Conservation (phyloP, 495 filamentous ascomycete species). For the Parathielavia hyrcaniae region DNA sequence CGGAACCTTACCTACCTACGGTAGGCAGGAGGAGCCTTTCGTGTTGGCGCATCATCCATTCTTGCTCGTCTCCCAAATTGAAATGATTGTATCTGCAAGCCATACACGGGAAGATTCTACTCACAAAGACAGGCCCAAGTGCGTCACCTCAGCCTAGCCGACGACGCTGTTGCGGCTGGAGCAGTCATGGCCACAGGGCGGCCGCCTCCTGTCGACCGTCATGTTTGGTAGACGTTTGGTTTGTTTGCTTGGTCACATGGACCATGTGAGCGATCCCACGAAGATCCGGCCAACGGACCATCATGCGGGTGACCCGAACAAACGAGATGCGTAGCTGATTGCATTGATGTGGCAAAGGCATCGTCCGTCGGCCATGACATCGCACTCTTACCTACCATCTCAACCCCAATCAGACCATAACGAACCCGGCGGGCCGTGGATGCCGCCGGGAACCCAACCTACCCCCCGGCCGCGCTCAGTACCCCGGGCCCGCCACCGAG, state of each 20-base stretch:
- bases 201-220: neutral
- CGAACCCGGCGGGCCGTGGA: neutral
- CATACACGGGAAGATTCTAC: too few relatives aligned
- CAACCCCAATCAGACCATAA: neutral
- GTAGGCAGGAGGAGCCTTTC: too few relatives aligned
- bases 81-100: too few relatives aligned
- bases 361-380: neutral
- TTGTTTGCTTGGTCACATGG: conserved; percentile 1
- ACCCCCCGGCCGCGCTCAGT: neutral
- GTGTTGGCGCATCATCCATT: too few relatives aligned
- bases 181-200: neutral
- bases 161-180: neutral
- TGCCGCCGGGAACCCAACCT: neutral
- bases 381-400: neutral
- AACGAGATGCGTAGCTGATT: neutral
- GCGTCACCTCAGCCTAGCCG: neutral
- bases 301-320: neutral
- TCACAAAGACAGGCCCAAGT: too few relatives aligned
- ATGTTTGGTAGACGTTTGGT: neutral
- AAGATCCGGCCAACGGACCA: neutral
- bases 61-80: too few relatives aligned
- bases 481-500: conserved; percentile 6
- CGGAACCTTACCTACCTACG: too few relatives aligned
- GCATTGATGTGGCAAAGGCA: neutral
- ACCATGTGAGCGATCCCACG: neutral